phyloP scores from a whole-genome alignment of 2,329 filamentous ascomycete genomes.

The Metarhizium brunneum region DNA sequence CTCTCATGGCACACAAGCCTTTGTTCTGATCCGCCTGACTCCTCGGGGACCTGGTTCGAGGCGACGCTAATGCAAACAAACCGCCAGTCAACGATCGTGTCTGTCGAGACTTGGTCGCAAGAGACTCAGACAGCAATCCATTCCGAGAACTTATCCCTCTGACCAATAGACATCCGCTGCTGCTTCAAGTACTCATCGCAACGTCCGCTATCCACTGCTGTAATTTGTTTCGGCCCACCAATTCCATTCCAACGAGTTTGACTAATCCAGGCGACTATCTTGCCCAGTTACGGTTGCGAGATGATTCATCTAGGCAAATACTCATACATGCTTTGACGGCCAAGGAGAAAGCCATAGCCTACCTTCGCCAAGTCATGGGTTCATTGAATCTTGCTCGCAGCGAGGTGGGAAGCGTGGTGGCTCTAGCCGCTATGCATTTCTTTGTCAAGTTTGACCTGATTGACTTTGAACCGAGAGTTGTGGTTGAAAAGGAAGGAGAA shows the following conservation, averaged over 20 bases:
- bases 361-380: constrained; percentile 30
- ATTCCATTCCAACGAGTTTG: constrained; percentile 20
- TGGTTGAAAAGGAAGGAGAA: constrained; percentile 12
- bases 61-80: constrained; percentile 15
- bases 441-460: constrained; percentile 44
- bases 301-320: constrained; percentile 27
- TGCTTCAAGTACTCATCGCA: constrained; percentile 39
- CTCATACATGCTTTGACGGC: constrained; percentile 37
- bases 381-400: constrained; percentile 29
- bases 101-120: constrained; percentile 44
- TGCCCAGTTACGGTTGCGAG: constrained; percentile 25
- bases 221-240: constrained; percentile 29
- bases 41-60: neutral
- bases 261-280: constrained; percentile 27
- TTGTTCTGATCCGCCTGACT: neutral
- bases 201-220: constrained; percentile 40
- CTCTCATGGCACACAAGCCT: neutral
- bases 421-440: constrained; percentile 39
- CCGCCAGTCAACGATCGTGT: constrained; percentile 34
- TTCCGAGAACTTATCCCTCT: constrained; percentile 40
- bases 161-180: constrained; percentile 33
- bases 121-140: constrained; percentile 37
- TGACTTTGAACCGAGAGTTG: constrained; percentile 28
- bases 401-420: constrained; percentile 36
- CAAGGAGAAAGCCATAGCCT: constrained; percentile 36